Percentiles rank a stretch among this genome's conserved stretches.
Conservation (phyloP, 2,329 filamentous ascomycete species). For the Didymella sp. region DNA sequence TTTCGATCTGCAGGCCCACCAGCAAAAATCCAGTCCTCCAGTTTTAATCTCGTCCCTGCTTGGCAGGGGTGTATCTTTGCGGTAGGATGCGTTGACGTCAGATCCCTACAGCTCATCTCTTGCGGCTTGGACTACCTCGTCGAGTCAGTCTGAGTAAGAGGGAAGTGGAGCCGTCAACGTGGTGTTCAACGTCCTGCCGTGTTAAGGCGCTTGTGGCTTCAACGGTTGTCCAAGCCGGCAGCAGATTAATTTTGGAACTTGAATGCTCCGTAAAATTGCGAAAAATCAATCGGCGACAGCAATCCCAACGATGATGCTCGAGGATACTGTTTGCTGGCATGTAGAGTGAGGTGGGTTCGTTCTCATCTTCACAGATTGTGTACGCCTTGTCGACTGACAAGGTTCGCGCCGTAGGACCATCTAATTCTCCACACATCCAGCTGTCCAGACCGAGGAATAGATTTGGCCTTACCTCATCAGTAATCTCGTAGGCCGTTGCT, state of each 20-base stretch:
- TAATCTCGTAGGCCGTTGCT: constrained; percentile 17
- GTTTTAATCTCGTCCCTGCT: constrained; percentile 13
- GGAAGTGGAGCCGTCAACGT: constrained; percentile 16
- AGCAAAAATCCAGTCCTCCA: constrained; percentile 1
- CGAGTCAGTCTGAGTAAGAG: not conserved
- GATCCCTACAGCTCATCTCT: not conserved
- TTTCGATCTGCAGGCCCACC: constrained; percentile 6
- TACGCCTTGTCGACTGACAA: constrained; percentile 9
- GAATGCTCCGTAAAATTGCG: not conserved
- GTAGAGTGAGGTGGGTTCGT: not conserved
- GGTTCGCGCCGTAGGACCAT: not conserved
- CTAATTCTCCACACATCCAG: constrained; percentile 14
- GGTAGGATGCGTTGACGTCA: constrained; percentile 11
- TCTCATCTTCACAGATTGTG: not conserved
- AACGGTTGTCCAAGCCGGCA: not conserved
- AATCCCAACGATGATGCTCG: constrained; percentile 10
- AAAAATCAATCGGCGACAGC: not conserved
- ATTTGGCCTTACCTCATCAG: constrained; percentile 17
- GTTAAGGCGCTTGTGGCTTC: not conserved
- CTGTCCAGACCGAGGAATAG: constrained; percentile 11
- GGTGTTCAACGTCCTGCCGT: constrained; percentile 1
- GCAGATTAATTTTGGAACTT: not conserved
- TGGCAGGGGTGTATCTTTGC: constrained; percentile 9
- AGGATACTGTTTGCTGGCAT: not conserved
- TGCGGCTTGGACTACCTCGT: not conserved